phyloP scores from a whole-genome alignment of 2,329 filamentous ascomycete species.

The Cercospora brassicicola region DNA sequence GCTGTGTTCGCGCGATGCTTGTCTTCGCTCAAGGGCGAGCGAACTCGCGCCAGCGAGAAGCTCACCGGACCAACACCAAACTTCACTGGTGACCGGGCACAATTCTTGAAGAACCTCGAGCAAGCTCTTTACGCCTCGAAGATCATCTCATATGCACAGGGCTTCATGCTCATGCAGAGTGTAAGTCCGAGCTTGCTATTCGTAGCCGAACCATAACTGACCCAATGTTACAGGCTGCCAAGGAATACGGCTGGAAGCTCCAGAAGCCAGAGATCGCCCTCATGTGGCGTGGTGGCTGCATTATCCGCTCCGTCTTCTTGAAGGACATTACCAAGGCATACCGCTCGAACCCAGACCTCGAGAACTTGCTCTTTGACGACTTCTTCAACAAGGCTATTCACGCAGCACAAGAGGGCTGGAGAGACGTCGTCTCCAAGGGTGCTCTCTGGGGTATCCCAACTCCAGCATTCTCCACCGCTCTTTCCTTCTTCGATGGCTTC shows the following conservation, averaged over 20 bases:
- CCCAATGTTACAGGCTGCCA: conserved; percentile 68
- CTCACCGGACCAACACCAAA: conserved; percentile 74
- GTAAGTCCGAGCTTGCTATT: conserved; percentile 52
- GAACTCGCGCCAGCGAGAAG: conserved; percentile 74
- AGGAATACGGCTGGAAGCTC: conserved; percentile 96
- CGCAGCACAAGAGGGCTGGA: conserved; percentile 86
- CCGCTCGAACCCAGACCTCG: conserved; percentile 87
- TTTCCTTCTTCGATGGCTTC: conserved; percentile 99
- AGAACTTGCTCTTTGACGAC: conserved; percentile 97
- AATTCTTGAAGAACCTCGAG: conserved; percentile 96
- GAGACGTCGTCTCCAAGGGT: conserved; percentile 85
- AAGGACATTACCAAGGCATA: conserved; percentile 99
- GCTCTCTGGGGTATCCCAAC: conserved; percentile 94
- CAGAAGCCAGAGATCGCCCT: conserved; percentile 99
- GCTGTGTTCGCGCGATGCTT: conserved; percentile 93
- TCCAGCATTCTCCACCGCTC: conserved; percentile 92
- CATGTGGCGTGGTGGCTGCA: conserved; percentile 99
- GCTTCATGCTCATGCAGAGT: conserved; percentile 99
- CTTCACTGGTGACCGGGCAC: conserved; percentile 86
- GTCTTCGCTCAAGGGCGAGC: conserved; percentile 91
- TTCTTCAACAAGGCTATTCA: conserved; percentile 99
- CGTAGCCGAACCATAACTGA: conserved; percentile 14
- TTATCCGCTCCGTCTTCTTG: conserved; percentile 99
- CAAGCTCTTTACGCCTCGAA: conserved; percentile 99
- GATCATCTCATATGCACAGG: conserved; percentile 99